Evolutionary conservation across 331 rosid species (phyloP).

Genomic region (Quercus tomentella): DNA sequence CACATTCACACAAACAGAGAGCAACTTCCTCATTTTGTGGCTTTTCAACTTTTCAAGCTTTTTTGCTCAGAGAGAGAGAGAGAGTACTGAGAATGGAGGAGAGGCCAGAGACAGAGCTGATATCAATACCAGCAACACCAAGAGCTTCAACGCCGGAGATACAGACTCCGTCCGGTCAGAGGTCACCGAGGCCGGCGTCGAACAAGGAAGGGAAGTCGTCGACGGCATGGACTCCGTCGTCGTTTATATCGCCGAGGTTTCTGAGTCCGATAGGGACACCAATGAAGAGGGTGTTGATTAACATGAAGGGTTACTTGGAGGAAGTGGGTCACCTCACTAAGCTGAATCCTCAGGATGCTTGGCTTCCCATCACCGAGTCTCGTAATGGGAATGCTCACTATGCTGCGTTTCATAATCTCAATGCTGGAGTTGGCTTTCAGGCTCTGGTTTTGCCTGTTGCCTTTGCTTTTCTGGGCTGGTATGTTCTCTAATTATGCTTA

Average conservation of each 20-base stretch:
- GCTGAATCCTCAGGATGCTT: constrained; percentile 98
- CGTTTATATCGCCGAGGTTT: constrained; percentile 92
- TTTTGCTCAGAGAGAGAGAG: not conserved
- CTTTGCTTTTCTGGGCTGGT: constrained; percentile 97
- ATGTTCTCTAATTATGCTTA: not conserved
- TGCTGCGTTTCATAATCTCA: constrained; percentile 96
- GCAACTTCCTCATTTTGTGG: no score
- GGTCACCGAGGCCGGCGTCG: constrained; percentile 78
- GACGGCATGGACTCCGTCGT: constrained; percentile 95
- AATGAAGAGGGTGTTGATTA: constrained; percentile 85
- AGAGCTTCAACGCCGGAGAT: constrained; percentile 96
- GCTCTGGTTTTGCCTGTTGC: constrained; percentile 93
- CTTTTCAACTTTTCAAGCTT: no score
- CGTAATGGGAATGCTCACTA: constrained; percentile 97
- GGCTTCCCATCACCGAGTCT: constrained; percentile 98
- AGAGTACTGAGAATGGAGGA: constrained; percentile 51
- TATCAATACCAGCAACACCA: constrained; percentile 94
- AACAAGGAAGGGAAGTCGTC: constrained; percentile 78
- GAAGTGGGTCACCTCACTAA: constrained; percentile 95
- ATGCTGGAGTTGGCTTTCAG: constrained; percentile 96
- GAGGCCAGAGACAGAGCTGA: constrained; percentile 91
- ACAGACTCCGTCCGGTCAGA: constrained; percentile 81
- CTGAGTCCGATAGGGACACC: constrained; percentile 97
- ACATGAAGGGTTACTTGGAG: constrained; percentile 95
- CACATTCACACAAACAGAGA: no score